Base-by-base conservation (phyloP, 768 basidiomycete species). In the Amyloporia xantha region DNA sequence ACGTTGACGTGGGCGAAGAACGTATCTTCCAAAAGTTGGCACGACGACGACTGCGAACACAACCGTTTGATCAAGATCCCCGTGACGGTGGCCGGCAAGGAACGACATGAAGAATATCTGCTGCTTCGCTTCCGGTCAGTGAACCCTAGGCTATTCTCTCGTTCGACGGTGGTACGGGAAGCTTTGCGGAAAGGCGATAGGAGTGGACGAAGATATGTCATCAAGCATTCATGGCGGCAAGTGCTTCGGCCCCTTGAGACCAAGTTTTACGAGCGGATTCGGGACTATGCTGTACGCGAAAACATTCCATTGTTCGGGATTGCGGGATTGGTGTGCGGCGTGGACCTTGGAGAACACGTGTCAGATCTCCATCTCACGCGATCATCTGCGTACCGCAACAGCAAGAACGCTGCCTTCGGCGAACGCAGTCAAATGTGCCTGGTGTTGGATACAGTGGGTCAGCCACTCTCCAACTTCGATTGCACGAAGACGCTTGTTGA, bases 371-470 rank as follows among this genome's bases (percentile, higher is more conserved):
- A 45, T 21, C 44, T 19, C 3, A 45, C 44, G 3, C 13, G 3
- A 12, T 27, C 24, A n/a, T 24, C 44, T 24, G 20, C 17, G 5
- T 23, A 13, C 13, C 27, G 44, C 7, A 17, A 12, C 24, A 17
- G 24, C 10, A 23, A n/a, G 17, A 4, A 13, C 23, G 5, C 44
- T 27, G n/a, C 3, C 7, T 10, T 11, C 4, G 28, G 20, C 1
- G 51, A 55, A 13, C 50, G 54, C 4, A 49, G 44, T 28, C 54
- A 52, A 41, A 47, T 50, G 28, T 40, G 54, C 10, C 37, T 55
- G 4, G 47, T 54, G 4, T 27, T 49, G 3, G 44, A 44, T 7
- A 43, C 42, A 6, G 42, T 43, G 3, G 42, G 42, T 13, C 21
- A 3, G 6, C 5, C n/a, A 4, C 24, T 43, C 3, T 9, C 3